phyloP scores from a whole-genome alignment of 139 green algal genomes.

The Coelastrella sp. region DNA sequence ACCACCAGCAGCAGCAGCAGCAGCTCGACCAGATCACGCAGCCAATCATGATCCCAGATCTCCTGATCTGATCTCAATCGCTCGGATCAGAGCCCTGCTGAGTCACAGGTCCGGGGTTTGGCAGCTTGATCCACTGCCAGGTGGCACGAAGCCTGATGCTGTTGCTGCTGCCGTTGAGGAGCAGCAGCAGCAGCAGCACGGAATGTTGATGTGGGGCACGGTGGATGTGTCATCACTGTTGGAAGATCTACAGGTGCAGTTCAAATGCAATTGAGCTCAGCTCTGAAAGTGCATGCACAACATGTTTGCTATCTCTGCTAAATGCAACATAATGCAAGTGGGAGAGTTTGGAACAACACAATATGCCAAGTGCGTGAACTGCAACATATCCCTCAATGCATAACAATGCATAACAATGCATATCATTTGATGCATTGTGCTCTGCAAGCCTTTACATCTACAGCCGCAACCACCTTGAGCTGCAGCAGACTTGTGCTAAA shows the following conservation, averaged over 20 bases:
- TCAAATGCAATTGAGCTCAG: too few species aligned
- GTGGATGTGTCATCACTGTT: constrained; percentile 2
- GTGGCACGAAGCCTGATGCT: constrained; percentile 7
- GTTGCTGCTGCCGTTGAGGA: constrained; percentile 4
- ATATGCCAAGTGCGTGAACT: too few species aligned
- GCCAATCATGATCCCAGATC: not conserved
- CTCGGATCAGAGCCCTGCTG: constrained; percentile 13
- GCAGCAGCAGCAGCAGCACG: not conserved
- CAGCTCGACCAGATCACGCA: not conserved
- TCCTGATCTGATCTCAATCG: not conserved
- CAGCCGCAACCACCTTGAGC: too few species aligned
- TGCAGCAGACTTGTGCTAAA: too few species aligned
- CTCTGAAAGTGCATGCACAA: too few species aligned
- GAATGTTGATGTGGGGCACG: not conserved
- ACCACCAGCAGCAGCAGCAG: constrained; percentile 16
- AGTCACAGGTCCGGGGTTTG: not conserved
- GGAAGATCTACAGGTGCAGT: not conserved
- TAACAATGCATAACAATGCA: too few species aligned
- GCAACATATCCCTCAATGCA: too few species aligned
- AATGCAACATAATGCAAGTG: too few species aligned
- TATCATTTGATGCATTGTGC: too few species aligned
- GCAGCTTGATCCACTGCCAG: constrained; percentile 7
- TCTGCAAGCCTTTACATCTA: too few species aligned
- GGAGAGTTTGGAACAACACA: too few species aligned
- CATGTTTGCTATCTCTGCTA: too few species aligned